phyloP scores from a whole-genome alignment of 73 alveolate species.

The Paramecium sonneborni region DNA sequence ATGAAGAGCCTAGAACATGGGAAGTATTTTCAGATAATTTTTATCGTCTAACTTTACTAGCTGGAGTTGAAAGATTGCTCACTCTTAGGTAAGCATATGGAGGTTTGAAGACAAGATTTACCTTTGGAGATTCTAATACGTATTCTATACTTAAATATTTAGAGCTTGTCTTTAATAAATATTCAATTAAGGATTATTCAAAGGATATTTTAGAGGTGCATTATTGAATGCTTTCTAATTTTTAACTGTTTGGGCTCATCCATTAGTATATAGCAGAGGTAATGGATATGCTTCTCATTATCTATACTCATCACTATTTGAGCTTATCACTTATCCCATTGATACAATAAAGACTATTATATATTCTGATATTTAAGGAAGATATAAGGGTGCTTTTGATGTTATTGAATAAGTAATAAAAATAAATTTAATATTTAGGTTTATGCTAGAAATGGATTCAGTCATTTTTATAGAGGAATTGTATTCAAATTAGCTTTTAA shows the following conservation, averaged over 20 bases:
- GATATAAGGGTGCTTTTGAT: conserved; percentile 60
- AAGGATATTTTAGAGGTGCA: conserved; percentile 69
- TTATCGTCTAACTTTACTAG: conserved; percentile 51
- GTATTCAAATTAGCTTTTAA: conserved; percentile 41
- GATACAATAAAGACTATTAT: conserved; percentile 63
- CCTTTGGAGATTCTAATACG: conserved; percentile 60
- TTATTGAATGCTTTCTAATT: conserved; percentile 51
- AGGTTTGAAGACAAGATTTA: conserved; percentile 57
- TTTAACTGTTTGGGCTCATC: conserved; percentile 48
- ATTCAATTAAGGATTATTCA: conserved; percentile 62
- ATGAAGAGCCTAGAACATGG: conserved; percentile 20
- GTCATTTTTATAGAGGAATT: conserved; percentile 53
- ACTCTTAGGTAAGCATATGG: conserved; percentile 67
- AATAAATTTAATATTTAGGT: neutral
- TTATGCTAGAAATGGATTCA: conserved; percentile 44
- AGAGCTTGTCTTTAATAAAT: conserved; percentile 56
- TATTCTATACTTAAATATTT: neutral
- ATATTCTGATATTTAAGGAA: conserved; percentile 50
- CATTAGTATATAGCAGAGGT: conserved; percentile 48
- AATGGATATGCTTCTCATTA: conserved; percentile 38
- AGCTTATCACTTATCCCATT: conserved; percentile 51
- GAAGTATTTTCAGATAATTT: conserved; percentile 61
- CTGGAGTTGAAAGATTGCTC: conserved; percentile 67
- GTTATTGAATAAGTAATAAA: conserved; percentile 28
- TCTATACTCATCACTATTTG: conserved; percentile 37